Evolutionary conservation across 768 basidiomycete species (phyloP).

Genomic region (Russula compacta): DNA sequence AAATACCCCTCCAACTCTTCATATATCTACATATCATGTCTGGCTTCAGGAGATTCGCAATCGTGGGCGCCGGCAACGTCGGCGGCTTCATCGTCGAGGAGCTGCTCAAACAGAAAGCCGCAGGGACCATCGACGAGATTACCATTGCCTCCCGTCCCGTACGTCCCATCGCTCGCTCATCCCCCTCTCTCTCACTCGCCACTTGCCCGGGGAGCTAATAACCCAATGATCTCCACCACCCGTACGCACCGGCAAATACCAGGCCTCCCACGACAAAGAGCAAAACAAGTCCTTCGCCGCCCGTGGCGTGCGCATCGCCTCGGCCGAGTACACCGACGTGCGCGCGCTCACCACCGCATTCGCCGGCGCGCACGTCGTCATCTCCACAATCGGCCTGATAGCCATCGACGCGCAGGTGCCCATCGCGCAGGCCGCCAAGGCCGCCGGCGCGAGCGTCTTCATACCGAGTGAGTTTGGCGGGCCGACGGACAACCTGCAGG

Average conservation of each 20-base stretch:
- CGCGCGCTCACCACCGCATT: slow-evolving; percentile 15
- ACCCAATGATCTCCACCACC: not conserved
- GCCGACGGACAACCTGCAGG: slow-evolving; percentile 11
- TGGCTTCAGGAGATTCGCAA: slow-evolving; percentile 12
- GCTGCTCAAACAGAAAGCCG: slow-evolving; percentile 16
- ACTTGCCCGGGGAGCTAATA: not conserved
- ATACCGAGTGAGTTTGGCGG: slow-evolving; percentile 25
- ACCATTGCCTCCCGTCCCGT: slow-evolving; percentile 17
- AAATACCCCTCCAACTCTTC: not conserved
- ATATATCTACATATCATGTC: slow-evolving; percentile 5
- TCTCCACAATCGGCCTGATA: slow-evolving; percentile 8
- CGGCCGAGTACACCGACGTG: slow-evolving; percentile 8
- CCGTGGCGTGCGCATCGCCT: slow-evolving; percentile 10
- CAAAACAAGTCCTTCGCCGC: slow-evolving; percentile 5
- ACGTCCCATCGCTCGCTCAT: not conserved
- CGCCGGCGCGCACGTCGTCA: slow-evolving; percentile 14
- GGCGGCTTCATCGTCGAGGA: slow-evolving; percentile 18
- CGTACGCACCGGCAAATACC: not conserved
- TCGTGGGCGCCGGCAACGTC: slow-evolving; percentile 18
- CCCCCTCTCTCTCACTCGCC: not conserved
- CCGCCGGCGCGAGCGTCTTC: slow-evolving; percentile 18
- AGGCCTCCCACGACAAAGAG: slow-evolving; percentile 7
- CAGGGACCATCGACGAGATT: slow-evolving; percentile 9
- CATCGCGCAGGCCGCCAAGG: slow-evolving; percentile 18
- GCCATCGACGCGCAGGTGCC: slow-evolving; percentile 10